Base-by-base conservation (phyloP, 495 filamentous ascomycete genomes). In the Pseudevernia furfuracea region DNA sequence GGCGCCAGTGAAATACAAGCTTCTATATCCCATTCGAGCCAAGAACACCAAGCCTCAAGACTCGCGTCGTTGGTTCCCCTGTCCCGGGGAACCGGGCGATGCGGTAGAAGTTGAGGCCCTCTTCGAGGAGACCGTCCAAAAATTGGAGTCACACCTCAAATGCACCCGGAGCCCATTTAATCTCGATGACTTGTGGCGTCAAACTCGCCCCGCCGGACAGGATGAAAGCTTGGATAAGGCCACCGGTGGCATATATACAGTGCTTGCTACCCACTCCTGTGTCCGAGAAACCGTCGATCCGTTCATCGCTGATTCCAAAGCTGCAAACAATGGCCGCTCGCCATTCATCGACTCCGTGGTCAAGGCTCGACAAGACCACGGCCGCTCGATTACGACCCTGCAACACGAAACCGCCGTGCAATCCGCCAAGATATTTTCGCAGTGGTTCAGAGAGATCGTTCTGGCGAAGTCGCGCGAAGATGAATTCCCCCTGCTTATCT, bases 301-400 rank as follows among this genome's bases (percentile, higher is more conserved):
- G 0, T 80, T 80, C 71, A 73, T 76, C 41, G 66, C 62, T 2
- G 74, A 74, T 46, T 80, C 76, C 60, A 70, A 70, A 15, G 71
- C 72, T 11, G 70, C 70, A 4, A 66, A 78, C 56, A 68, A 72
- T 55, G 72, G 74, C 36, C 68, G 71, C n/a, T 58, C 55, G 4
- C 77, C 75, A 4, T 72, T 73, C 60, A 68, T 78, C 59, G 71
- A 78, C 53, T 71, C 73, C 23, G 52, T 68, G 1, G 64, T 67
- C 15, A 63, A 61, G 52, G 53, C 62, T 10, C 65, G 68, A 25
- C 70, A 68, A 19, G 49, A 70, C n/a, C 64, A 71, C 56, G 70
- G 65, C 53, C 43, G 52, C 39, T 34, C 53, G 14, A 36, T 39
- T 46, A 58, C 68, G 52, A 2, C 49, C 38, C 19, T 7, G 12